phyloP scores from a whole-genome alignment of 2,329 filamentous ascomycete genomes.

The Scedosporium boydii region DNA sequence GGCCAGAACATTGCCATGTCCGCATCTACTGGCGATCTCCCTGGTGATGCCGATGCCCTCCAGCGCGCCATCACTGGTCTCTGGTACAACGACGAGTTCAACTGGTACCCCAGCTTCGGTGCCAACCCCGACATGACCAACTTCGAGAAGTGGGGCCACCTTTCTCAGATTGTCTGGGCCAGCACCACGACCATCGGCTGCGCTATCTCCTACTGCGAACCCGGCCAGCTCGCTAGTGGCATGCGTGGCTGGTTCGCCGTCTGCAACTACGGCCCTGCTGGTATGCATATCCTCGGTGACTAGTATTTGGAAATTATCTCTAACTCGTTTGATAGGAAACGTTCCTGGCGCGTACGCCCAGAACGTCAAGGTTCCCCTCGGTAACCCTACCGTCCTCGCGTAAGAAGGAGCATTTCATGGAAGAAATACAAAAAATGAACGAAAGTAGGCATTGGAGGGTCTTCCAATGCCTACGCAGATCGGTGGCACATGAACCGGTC shows the following conservation, averaged over 20 bases:
- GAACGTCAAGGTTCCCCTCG: constrained; percentile 36
- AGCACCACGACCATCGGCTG: constrained; percentile 27
- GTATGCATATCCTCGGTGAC: constrained; percentile 36
- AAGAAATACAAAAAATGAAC: neutral
- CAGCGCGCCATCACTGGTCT: constrained; percentile 63
- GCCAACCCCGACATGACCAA: constrained; percentile 46
- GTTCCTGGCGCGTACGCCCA: constrained; percentile 36
- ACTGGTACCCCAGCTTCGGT: constrained; percentile 51
- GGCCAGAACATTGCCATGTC: constrained; percentile 86
- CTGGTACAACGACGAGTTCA: constrained; percentile 82
- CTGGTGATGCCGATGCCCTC: constrained; percentile 34
- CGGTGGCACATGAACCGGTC: neutral
- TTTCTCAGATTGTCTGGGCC: constrained; percentile 34
- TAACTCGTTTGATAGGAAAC: constrained; percentile 32
- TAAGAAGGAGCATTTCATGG: constrained; percentile 2
- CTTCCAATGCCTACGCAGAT: neutral
- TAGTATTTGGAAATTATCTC: neutral
- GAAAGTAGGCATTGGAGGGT: neutral
- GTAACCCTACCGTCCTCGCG: constrained; percentile 7
- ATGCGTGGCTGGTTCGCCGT: constrained; percentile 66
- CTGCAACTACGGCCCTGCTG: constrained; percentile 75
- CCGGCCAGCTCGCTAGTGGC: constrained; percentile 33
- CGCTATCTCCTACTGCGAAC: constrained; percentile 62
- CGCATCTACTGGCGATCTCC: constrained; percentile 29
- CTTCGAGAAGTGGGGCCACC: constrained; percentile 57